Base-by-base conservation (phyloP, 441 rosid genomes). In the Syzygium malaccense region DNA sequence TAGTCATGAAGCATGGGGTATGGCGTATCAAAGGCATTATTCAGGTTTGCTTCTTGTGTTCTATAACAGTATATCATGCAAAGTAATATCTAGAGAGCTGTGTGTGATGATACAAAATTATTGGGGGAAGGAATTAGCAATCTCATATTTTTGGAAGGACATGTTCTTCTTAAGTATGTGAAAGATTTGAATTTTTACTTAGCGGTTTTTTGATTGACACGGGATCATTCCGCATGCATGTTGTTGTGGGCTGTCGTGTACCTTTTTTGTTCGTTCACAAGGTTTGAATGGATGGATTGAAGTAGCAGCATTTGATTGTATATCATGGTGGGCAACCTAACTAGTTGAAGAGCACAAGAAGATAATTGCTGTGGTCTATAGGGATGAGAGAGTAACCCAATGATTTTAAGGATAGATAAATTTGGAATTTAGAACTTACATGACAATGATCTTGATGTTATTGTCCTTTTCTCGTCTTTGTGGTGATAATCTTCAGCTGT, bases 21-120 rank as follows among this genome's bases (percentile, higher is more conserved):
- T 98, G 98, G 99, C 99, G 99, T 75, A 88, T 97, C 95, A 97
- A 96, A 93, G 99, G 99, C 92, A 94, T 97, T 87, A 96, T 96
- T 92, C 99, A 98, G 98, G 99, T 97, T 89, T 68, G 87, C 87
- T 86, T 91, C 86, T 58, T 37, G 58, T 32, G 51, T 55, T 32
- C 64, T 19, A 37, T 85, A 20, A 20, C 18, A 55, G 64, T 85
- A 56, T 75, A 75, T 75, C 41, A 14, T 75, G 83, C 83, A 23
- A 75, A 75, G 6, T 12, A 13, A 12, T 75, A 23, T 41, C 51
- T 51, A 41, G 51, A 75, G 83, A 75, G 51, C n/a, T 75, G 51
- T 75, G 51, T 45, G 9, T 41, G 83, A 75, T 12, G 1, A 75
- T 75, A 75, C 17, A 75, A 51, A 75, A 41, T 75, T 41, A 75